Conservation (phyloP, 768 basidiomycete species). For the Trametes elegans region DNA sequence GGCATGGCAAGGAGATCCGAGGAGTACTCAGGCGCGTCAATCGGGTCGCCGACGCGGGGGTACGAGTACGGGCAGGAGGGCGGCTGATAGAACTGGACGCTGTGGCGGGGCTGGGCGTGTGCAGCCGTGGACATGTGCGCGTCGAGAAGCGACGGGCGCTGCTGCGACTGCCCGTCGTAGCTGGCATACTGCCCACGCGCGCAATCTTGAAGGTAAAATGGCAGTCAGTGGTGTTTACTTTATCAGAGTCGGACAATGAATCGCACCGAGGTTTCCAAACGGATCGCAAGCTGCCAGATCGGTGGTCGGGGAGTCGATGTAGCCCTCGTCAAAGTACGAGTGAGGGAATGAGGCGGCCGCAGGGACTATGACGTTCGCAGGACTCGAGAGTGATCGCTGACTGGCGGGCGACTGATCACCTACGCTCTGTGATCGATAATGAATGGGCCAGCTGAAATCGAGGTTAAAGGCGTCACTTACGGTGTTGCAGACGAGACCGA, state of each 20-base stretch:
- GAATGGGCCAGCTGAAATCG: not conserved
- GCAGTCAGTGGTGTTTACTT: not conserved
- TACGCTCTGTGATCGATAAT: not conserved
- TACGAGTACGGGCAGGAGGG: constrained; percentile 13
- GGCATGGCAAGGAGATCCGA: not conserved
- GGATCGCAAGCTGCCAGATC: constrained; percentile 6
- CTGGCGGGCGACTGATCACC: not conserved
- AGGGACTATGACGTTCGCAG: not conserved
- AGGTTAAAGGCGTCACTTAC: not conserved
- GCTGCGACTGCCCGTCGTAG: not conserved
- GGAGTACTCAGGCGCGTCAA: constrained; percentile 2
- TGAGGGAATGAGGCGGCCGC: not conserved
- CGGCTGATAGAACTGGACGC: constrained; percentile 8
- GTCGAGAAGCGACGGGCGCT: constrained; percentile 2
- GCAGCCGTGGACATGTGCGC: not conserved
- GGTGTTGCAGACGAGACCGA: constrained; percentile 5
- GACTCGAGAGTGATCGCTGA: not conserved
- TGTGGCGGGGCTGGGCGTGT: not conserved
- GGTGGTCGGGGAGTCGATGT: constrained; percentile 10
- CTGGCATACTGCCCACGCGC: not conserved
- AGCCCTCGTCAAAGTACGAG: constrained; percentile 6
- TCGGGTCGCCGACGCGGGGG: constrained; percentile 7
- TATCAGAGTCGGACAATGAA: not conserved
- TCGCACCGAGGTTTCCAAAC: constrained; percentile 4
- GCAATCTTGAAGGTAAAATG: constrained; percentile 4